These are phyloP conservation scores for Exophiala sp. DNA, from an alignment of 2,329 filamentous ascomycete species.

Conservation along the genomic window DNA sequence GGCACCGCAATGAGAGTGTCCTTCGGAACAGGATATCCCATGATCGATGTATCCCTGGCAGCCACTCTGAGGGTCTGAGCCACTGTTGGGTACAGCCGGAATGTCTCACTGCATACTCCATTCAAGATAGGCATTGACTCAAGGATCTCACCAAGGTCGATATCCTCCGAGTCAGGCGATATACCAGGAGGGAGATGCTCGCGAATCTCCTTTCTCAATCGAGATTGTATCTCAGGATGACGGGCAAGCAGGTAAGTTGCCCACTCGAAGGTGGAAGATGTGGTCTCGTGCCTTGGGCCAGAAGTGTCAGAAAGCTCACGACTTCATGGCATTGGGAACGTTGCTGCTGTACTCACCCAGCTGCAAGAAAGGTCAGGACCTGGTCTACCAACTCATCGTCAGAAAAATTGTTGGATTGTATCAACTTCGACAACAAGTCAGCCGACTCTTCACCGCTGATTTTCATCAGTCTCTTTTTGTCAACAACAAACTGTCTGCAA, in stretches of 20 bases:
- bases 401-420: constrained; percentile 69
- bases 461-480: not conserved
- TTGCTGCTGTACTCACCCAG: constrained; percentile 40
- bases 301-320: not conserved
- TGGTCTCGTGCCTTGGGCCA: constrained; percentile 66
- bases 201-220: constrained; percentile 66
- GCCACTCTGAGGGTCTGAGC: constrained; percentile 39
- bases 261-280: constrained; percentile 73
- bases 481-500: not conserved
- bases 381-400: constrained; percentile 79
- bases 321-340: not conserved
- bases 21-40: constrained; percentile 46
- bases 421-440: constrained; percentile 42
- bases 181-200: constrained; percentile 52
- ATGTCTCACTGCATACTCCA: constrained; percentile 30
- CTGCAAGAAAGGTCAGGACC: constrained; percentile 83
- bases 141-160: constrained; percentile 42
- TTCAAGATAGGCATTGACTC: constrained; percentile 65
- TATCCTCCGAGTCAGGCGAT: not conserved
- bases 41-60: constrained; percentile 39
- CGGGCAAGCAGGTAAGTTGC: constrained; percentile 66
- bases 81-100: constrained; percentile 42
- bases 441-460: not conserved
- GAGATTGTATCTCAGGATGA: constrained; percentile 61
- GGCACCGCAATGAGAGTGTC: constrained; percentile 42